Percentiles rank a stretch among this genome's conserved stretches.
phyloP scores from a whole-genome alignment of 2,329 filamentous ascomycete genomes.

The Penicillium sclerotigenum region DNA sequence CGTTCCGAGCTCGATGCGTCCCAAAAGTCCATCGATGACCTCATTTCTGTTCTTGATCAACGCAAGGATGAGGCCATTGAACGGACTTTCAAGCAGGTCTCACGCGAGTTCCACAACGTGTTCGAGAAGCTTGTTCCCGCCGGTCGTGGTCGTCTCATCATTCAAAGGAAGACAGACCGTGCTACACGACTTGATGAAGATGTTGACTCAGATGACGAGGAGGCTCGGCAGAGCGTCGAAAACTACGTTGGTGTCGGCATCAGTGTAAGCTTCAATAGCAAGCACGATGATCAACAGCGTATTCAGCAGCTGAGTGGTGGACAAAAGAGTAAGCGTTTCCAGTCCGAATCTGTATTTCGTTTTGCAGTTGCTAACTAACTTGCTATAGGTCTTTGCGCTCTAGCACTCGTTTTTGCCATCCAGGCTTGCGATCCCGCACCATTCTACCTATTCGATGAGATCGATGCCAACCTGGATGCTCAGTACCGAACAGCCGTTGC shows the following conservation, averaged over 20 bases:
- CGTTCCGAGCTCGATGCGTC: conserved; percentile 83
- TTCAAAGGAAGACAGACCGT: conserved; percentile 83
- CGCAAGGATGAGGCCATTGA: conserved; percentile 98
- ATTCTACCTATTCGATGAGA: conserved; percentile 99
- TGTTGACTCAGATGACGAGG: conserved; percentile 62
- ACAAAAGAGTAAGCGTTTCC: conserved; percentile 76
- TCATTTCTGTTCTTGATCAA: conserved; percentile 88
- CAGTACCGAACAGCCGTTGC: conserved; percentile 97
- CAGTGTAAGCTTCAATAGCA: conserved; percentile 97
- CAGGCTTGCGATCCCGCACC: conserved; percentile 95
- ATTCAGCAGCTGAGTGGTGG: conserved; percentile 97
- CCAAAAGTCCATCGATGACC: conserved; percentile 81
- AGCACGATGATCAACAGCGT: conserved; percentile 95
- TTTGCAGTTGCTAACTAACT: conserved; percentile 12
- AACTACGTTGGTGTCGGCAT: conserved; percentile 97
- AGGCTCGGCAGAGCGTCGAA: conserved; percentile 66
- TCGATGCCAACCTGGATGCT: conserved; percentile 95
- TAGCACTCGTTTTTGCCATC: conserved; percentile 98
- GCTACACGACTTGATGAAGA: conserved; percentile 63
- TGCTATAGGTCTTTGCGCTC: conserved; percentile 73
- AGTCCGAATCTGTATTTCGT: neutral
- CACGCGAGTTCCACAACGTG: conserved; percentile 84
- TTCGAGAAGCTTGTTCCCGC: conserved; percentile 95
- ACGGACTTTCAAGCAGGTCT: conserved; percentile 97
- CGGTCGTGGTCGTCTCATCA: conserved; percentile 84